Conservation (phyloP, 345 rosid genomes). For the Populus ilicifolia region DNA sequence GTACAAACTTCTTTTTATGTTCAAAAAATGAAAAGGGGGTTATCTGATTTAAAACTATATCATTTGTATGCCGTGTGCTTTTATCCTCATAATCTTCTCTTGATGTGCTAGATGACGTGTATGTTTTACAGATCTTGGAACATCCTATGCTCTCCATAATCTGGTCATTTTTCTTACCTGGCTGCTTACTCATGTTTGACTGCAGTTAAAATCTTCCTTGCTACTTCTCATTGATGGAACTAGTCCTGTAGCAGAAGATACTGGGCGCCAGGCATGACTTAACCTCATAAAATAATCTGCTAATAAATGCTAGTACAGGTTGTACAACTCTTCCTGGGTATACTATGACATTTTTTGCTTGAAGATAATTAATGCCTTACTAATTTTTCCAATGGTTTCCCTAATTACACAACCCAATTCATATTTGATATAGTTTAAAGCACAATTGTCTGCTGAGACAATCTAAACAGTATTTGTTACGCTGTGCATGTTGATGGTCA, state of each 20-base stretch:
- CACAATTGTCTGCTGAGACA: background rate
- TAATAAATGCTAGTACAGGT: background rate
- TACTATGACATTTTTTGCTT: background rate
- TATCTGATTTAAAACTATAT: background rate
- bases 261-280: conserved; percentile 85
- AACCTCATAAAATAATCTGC: background rate
- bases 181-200: background rate
- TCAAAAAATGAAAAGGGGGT: background rate
- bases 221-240: conserved; percentile 95
- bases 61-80: background rate
- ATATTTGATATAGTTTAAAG: background rate
- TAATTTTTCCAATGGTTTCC: background rate
- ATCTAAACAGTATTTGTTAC: background rate
- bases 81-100: background rate
- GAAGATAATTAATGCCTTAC: background rate
- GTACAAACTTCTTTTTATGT: background rate
- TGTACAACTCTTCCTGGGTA: background rate
- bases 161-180: background rate
- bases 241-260: conserved; percentile 92
- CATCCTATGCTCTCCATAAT: background rate
- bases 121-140: background rate
- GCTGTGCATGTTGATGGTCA: background rate
- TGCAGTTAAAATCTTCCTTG: conserved; percentile 88
- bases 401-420: background rate
- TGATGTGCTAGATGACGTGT: background rate